A percentile compares a stretch with the other conserved stretches of the same genome.
Conservation (phyloP, 352 stramenopile species). For the Globisporangium rhizosaccharum region DNA sequence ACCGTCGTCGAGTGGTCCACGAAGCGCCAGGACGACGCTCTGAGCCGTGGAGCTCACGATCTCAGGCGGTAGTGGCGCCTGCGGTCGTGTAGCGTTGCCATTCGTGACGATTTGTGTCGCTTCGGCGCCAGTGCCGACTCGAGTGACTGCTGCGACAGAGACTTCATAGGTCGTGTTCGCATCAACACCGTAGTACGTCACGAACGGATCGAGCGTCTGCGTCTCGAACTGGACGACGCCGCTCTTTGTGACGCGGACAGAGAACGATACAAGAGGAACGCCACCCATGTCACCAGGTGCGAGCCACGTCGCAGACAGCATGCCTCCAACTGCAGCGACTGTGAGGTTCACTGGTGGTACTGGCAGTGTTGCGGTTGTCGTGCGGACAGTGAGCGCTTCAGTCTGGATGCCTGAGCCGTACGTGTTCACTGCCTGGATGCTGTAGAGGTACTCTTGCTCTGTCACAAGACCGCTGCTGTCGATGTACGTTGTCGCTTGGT, state of each 20-base stretch:
- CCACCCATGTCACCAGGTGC: conserved; percentile 32
- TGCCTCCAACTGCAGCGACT: conserved; percentile 20
- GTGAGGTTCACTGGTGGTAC: conserved; percentile 12
- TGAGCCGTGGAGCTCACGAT: conserved; percentile 20
- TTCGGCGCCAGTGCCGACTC: conserved; percentile 13
- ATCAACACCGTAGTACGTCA: conserved; percentile 18
- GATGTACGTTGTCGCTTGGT: conserved; percentile 13
- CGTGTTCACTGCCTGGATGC: conserved; percentile 31
- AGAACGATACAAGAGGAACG: conserved; percentile 18
- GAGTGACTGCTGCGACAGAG: conserved; percentile 22
- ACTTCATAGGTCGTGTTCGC: conserved; percentile 27
- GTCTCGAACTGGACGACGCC: conserved; percentile 5
- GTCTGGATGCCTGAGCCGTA: conserved; percentile 27
- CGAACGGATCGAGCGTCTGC: conserved; percentile 1
- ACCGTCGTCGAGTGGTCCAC: conserved; percentile 33
- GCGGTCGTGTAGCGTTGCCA: conserved; percentile 19
- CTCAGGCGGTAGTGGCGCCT: conserved; percentile 20
- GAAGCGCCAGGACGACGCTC: conserved; percentile 27
- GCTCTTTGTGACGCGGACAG: conserved; percentile 6
- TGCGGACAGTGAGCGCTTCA: conserved; percentile 20
- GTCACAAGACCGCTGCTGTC: conserved; percentile 28
- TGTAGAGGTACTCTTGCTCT: conserved; percentile 31
- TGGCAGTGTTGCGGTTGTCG: conserved; percentile 20
- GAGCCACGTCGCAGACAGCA: conserved; percentile 25
- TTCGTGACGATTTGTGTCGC: conserved; percentile 17